Conservation (phyloP, 202 grass and related monocot genomes). For the Setaria viridis region DNA sequence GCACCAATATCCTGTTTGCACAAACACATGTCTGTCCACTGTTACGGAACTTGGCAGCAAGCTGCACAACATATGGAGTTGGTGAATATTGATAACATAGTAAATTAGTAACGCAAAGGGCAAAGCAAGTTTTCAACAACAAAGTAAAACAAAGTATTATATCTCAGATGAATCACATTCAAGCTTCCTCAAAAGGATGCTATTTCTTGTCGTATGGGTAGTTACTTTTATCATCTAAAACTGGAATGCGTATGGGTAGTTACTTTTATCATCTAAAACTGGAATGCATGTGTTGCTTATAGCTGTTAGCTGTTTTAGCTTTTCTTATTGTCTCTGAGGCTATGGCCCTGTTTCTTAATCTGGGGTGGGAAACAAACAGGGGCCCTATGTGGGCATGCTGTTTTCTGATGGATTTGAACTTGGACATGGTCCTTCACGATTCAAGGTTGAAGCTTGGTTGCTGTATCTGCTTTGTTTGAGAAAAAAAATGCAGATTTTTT, state of each 20-base stretch:
- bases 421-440: not conserved
- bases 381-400: not conserved
- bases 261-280: not conserved
- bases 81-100: constrained; percentile 30
- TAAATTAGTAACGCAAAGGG: constrained; percentile 8
- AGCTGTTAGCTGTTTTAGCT: constrained; percentile 5
- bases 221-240: constrained; percentile 1
- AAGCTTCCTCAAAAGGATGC: not conserved
- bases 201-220: constrained; percentile 4
- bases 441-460: not conserved
- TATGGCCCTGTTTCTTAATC: no score
- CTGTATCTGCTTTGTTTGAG: not conserved
- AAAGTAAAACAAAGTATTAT: not conserved
- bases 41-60: constrained; percentile 98
- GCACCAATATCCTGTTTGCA: constrained; percentile 97
- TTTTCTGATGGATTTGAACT: constrained; percentile 16
- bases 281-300: not conserved
- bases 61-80: constrained; percentile 52
- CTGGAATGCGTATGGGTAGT: not conserved
- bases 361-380: no score
- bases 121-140: constrained; percentile 24
- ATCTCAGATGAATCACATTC: constrained; percentile 8
- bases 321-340: constrained; percentile 15
- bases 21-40: constrained; percentile 98
- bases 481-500: not conserved